A percentile compares a stretch with the other conserved stretches of the same genome.
Conservation (phyloP, 108 stramenopile genomes). For the Stephanodiscus triporus region DNA sequence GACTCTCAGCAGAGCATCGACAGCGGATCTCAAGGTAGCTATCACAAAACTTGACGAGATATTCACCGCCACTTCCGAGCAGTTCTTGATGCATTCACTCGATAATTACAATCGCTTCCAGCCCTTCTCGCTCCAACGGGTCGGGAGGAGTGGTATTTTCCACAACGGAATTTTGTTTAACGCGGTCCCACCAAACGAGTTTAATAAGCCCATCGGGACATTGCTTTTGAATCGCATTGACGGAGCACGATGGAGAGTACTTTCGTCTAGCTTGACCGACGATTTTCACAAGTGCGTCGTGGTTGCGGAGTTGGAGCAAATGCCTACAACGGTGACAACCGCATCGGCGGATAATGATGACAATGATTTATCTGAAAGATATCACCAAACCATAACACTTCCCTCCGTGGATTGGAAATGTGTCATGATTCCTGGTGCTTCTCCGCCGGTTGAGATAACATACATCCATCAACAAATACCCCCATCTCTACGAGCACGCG, state of each 20-base stretch:
- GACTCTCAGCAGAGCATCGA: neutral
- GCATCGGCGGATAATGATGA: neutral
- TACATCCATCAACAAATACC: neutral
- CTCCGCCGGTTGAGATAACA: neutral
- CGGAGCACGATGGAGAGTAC: neutral
- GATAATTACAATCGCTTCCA: constrained; percentile 4
- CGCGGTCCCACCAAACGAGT: neutral
- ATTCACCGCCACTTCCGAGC: neutral
- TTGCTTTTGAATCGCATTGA: neutral
- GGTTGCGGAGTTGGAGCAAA: neutral
- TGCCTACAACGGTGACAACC: neutral
- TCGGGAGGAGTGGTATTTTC: neutral
- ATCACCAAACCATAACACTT: neutral
- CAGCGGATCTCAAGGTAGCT: neutral
- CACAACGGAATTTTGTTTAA: constrained; percentile 1
- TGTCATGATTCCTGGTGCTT: neutral
- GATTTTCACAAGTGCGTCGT: neutral
- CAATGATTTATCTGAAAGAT: neutral
- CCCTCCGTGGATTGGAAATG: neutral
- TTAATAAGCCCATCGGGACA: neutral
- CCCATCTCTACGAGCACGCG: neutral
- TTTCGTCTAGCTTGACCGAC: neutral
- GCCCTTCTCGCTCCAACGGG: neutral
- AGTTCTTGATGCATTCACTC: neutral
- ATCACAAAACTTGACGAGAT: neutral